These are phyloP conservation scores for Schizophyllum amplum DNA, from an alignment of 1,284 basidiomycete genomes.

Conservation along the genomic window DNA sequence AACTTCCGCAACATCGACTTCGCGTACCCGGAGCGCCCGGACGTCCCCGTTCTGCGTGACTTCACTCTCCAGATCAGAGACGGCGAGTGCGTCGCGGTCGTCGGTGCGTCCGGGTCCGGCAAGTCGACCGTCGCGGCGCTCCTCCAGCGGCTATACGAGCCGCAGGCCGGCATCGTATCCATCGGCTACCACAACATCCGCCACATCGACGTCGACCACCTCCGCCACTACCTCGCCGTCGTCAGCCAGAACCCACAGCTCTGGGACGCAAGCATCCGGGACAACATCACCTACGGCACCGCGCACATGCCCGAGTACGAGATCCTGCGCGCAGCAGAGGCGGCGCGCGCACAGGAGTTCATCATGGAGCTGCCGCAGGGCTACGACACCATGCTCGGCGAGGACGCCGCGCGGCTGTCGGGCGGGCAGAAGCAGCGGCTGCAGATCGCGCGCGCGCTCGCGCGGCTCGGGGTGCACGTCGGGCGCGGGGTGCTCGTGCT, in stretches of 20 bases:
- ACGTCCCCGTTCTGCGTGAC: conserved; percentile 60
- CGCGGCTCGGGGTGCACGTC: conserved; percentile 40
- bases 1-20: conserved; percentile 70
- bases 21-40: conserved; percentile 75
- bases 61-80: conserved; percentile 57
- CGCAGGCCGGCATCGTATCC: conserved; percentile 52
- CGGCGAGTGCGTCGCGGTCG: conserved; percentile 82
- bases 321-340: conserved; percentile 61
- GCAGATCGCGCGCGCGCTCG: conserved; percentile 86
- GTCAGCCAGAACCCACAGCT: conserved; percentile 83
- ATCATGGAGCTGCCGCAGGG: conserved; percentile 72
- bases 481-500: conserved; percentile 60
- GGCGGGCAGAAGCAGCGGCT: conserved; percentile 94
- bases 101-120: conserved; percentile 83
- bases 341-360: conserved; percentile 85
- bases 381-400: conserved; percentile 84
- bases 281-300: conserved; percentile 84
- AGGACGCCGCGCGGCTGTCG: conserved; percentile 79
- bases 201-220: conserved; percentile 56
- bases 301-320: conserved; percentile 41
- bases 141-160: conserved; percentile 83
- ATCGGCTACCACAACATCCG: conserved; percentile 46
- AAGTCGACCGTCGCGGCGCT: conserved; percentile 84
- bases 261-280: conserved; percentile 78
- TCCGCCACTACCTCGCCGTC: conserved; percentile 79